These are phyloP conservation scores for Mentha longifolia DNA, from an alignment of 257 asterid species.

Conservation along the genomic window DNA sequence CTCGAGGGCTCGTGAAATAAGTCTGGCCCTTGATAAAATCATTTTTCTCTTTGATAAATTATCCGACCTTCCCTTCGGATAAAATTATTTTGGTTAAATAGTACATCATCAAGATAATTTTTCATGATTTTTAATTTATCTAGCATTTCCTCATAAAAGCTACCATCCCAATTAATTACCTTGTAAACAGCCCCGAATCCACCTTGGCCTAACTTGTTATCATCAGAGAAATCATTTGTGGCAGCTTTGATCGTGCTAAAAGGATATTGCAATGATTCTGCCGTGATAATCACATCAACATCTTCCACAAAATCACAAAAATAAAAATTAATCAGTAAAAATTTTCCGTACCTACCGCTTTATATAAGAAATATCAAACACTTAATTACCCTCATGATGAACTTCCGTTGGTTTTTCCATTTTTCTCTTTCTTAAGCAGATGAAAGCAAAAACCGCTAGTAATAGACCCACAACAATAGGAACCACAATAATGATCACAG, in stretches of 20 bases:
- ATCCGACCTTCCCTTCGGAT: too few relatives aligned
- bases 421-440: slow-evolving; percentile 25
- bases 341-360: neutral
- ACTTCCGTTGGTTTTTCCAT: neutral
- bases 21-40: too few relatives aligned
- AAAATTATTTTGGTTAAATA: too few relatives aligned
- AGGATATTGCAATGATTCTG: slow-evolving; percentile 26
- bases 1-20: too few relatives aligned
- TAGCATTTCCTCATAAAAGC: too few relatives aligned
- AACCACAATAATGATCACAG: slow-evolving; percentile 21
- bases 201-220: slow-evolving; percentile 42
- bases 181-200: slow-evolving; percentile 49
- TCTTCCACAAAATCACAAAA: neutral
- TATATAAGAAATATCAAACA: neutral
- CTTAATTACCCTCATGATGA: slow-evolving; percentile 26
- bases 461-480: slow-evolving; percentile 17
- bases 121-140: too few relatives aligned
- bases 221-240: slow-evolving; percentile 40
- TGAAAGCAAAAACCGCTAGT: neutral
- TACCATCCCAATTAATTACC: slow-evolving; percentile 25
- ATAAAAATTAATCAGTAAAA: neutral
- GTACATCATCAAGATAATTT: too few relatives aligned
- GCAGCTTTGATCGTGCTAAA: slow-evolving; percentile 35
- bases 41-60: too few relatives aligned
- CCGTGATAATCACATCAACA: slow-evolving; percentile 16